Conservation (phyloP, 2,329 filamentous ascomycete species). For the Calonectria henricotiae region DNA sequence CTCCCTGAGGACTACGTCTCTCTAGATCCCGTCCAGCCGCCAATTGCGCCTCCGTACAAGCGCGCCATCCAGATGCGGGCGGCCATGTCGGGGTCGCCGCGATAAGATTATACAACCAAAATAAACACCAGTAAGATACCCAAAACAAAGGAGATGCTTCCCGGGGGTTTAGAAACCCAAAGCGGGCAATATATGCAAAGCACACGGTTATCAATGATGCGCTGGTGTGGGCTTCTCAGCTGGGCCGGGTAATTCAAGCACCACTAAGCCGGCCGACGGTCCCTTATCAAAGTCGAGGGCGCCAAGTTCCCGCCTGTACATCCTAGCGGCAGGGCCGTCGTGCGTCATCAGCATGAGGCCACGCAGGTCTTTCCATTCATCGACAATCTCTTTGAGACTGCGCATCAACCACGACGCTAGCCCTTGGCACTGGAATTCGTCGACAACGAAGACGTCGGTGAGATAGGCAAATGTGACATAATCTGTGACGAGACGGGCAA, state of each 20-base stretch:
- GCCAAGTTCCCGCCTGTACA: conserved; percentile 68
- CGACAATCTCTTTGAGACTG: conserved; percentile 72
- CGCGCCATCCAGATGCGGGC: conserved; percentile 83
- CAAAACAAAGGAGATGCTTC: conserved; percentile 22
- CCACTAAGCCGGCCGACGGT: conserved; percentile 59
- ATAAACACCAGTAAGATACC: conserved; percentile 36
- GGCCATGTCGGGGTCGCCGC: conserved; percentile 55
- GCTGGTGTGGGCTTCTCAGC: conserved; percentile 57
- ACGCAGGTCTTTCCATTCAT: conserved; percentile 73
- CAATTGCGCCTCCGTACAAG: conserved; percentile 96
- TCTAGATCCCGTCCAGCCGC: conserved; percentile 93
- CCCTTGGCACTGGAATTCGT: conserved; percentile 73
- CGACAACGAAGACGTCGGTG: conserved; percentile 78
- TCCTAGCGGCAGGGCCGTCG: conserved; percentile 58
- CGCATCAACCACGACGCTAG: conserved; percentile 78
- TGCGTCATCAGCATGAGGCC: conserved; percentile 72
- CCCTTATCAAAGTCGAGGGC: conserved; percentile 64
- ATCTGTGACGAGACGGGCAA: conserved; percentile 77
- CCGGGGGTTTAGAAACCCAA: conserved; percentile 11
- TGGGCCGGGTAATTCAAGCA: conserved; percentile 62
- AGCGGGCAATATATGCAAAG: conserved; percentile 5
- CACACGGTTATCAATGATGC: conserved; percentile 48
- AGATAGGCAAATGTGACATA: conserved; percentile 78
- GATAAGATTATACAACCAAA: conserved; percentile 44
- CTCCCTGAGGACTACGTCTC: conserved; percentile 89